Evolutionary conservation across 1,284 basidiomycete genomes (phyloP).

Genomic region (Ceratobasidium sp.): DNA sequence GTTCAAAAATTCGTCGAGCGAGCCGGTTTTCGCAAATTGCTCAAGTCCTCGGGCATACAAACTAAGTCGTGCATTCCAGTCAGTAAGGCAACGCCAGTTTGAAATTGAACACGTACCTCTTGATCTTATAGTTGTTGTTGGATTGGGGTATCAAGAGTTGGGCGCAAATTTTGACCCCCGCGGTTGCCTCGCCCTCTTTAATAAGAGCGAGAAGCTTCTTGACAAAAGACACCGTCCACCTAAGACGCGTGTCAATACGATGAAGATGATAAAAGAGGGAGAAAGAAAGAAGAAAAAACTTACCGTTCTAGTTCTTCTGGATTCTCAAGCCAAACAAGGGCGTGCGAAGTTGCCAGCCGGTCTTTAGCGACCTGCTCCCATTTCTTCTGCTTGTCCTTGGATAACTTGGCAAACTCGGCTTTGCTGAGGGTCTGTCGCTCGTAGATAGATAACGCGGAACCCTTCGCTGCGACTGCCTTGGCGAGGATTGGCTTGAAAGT

Average conservation of each 20-base stretch:
- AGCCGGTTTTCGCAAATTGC: not conserved
- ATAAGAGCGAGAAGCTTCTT: not conserved
- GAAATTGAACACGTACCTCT: not conserved
- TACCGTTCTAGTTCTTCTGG: too few species aligned
- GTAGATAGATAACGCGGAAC: not conserved
- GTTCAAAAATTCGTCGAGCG: not conserved
- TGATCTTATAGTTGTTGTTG: not conserved
- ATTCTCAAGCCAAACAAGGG: too few species aligned
- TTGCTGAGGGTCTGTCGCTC: not conserved
- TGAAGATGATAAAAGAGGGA: too few species aligned
- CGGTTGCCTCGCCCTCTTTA: not conserved
- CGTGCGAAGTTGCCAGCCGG: too few species aligned
- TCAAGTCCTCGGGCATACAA: not conserved
- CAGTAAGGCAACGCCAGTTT: not conserved
- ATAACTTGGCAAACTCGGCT: not conserved
- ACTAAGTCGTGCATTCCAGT: not conserved
- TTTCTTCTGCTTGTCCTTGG: too few species aligned
- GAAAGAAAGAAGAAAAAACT: not conserved
- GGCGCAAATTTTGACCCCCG: not conserved
- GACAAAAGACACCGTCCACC: not conserved
- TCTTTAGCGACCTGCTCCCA: too few species aligned
- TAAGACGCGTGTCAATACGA: too few species aligned
- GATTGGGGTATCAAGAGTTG: not conserved
- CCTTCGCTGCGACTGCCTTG: not conserved
- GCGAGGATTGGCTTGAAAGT: not conserved